phyloP scores from a whole-genome alignment of 202 grass and related monocot genomes.

The Zoysia matrella region DNA sequence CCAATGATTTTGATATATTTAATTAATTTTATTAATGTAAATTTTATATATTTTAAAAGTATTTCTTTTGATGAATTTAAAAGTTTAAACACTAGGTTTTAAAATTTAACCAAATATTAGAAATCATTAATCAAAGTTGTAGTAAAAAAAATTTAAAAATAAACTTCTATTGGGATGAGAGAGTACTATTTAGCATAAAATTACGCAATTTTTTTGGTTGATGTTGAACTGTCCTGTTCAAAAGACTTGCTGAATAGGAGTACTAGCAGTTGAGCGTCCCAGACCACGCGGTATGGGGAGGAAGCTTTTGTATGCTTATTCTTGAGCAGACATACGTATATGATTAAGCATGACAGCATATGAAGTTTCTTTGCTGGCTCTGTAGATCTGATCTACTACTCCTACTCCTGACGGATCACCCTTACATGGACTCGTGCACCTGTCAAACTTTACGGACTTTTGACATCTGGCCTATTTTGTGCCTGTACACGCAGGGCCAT shows the following conservation, averaged over 20 bases:
- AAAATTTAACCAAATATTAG: no score
- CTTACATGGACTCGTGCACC: conserved; percentile 14
- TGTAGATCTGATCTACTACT: conserved; percentile 28
- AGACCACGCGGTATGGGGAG: conserved; percentile 23
- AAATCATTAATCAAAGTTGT: no score
- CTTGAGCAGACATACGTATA: conserved; percentile 26
- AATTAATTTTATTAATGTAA: no score
- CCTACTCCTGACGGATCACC: not conserved
- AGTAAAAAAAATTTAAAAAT: no score
- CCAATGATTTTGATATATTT: no score
- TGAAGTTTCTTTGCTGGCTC: conserved; percentile 52
- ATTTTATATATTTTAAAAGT: no score
- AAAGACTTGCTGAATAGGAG: not conserved
- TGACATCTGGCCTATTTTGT: conserved; percentile 12
- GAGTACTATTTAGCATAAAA: no score
- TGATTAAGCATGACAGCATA: conserved; percentile 41
- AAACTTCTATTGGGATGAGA: no score
- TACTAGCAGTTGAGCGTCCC: not conserved
- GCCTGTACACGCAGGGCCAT: conserved; percentile 9
- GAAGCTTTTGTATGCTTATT: conserved; percentile 44
- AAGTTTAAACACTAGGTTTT: no score
- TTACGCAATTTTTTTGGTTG: conserved; percentile 1
- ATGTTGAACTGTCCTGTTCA: conserved; percentile 24
- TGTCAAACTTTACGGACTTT: conserved; percentile 34
- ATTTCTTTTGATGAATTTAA: no score